A percentile compares a stretch with the other conserved stretches of the same genome.
These are phyloP conservation scores for Hemerocallis citrina DNA, from an alignment of 106 monocot genomes.

Conservation along the genomic window DNA sequence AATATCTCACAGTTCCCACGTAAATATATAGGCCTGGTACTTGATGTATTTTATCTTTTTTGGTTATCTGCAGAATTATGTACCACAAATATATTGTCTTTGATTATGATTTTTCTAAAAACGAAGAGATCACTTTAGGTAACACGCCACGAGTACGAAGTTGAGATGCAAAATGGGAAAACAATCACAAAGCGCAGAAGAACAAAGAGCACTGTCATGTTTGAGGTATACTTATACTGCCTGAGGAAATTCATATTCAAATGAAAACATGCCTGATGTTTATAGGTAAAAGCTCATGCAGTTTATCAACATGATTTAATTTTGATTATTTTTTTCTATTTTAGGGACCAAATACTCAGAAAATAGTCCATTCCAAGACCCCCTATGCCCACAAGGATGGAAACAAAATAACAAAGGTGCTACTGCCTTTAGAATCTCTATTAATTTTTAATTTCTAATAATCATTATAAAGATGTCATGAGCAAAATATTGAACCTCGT, in stretches of 20 bases:
- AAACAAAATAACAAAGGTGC: slow-evolving; percentile 30
- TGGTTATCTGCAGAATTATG: no score
- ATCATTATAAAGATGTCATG: no score
- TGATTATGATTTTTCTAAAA: neutral
- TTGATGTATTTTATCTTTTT: no score
- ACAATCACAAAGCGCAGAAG: slow-evolving; percentile 80
- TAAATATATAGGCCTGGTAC: no score
- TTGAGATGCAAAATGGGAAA: slow-evolving; percentile 76
- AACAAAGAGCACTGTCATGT: slow-evolving; percentile 74
- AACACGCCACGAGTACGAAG: slow-evolving; percentile 91
- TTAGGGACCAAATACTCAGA: slow-evolving; percentile 39
- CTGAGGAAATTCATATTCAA: neutral
- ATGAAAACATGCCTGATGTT: neutral
- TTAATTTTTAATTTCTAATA: no score
- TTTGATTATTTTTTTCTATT: no score
- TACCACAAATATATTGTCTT: no score
- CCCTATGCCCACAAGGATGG: slow-evolving; percentile 30
- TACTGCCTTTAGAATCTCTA: neutral
- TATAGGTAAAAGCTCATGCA: neutral
- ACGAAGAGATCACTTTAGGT: slow-evolving; percentile 52
- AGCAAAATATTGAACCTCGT: neutral
- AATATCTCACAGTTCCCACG: no score
- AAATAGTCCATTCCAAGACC: slow-evolving; percentile 15
- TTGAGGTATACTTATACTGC: slow-evolving; percentile 41
- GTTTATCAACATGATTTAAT: neutral